Evolutionary conservation across 768 basidiomycete genomes (phyloP), one percentile per base, ranked within the genome.

Genomic region (Dioszegia aurantiaca): DNA sequence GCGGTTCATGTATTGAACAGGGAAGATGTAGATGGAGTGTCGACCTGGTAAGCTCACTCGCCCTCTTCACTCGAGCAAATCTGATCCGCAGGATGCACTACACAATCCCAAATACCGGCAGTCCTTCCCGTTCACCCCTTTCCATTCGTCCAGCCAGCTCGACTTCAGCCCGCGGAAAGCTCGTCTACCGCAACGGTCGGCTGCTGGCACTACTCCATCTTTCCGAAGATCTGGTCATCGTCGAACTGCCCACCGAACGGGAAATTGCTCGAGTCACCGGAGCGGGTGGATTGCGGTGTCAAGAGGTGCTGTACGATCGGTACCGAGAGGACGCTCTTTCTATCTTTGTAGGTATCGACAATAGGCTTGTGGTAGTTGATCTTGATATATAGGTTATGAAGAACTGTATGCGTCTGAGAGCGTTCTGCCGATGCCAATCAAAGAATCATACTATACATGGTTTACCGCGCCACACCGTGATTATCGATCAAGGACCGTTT

Each of bases 281-380:
- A 8, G 52, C 37, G 16, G 52, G 52, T n/a, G 10, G 52, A 3
- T n/a, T 17, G 27, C 30, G n/a, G n/a, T n/a, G 52, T 16, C 52
- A 54, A n/a, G 52, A 54, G 40, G 37, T 42, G 36, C 40, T 54
- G 40, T 41, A 23, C 27, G 52, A 54, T 36, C n/a, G n/a, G n/a
- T n/a, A n/a, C n/a, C n/a, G n/a, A n/a, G n/a, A n/a, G n/a, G n/a
- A n/a, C n/a, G n/a, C n/a, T n/a, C n/a, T n/a, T n/a, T n/a, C n/a
- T n/a, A n/a, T n/a, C n/a, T n/a, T n/a, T n/a, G n/a, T n/a, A n/a
- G n/a, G n/a, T n/a, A n/a, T n/a, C n/a, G n/a, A n/a, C n/a, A n/a
- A n/a, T n/a, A n/a, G n/a, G n/a, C n/a, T n/a, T n/a, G n/a, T n/a
- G n/a, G n/a, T n/a, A n/a, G n/a, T n/a, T n/a, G n/a, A n/a, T n/a